A percentile compares a stretch with the other conserved stretches of the same genome.
Evolutionary conservation across 23 red algal genomes (phyloP).

Genomic region (Pyropia haitanensis): DNA sequence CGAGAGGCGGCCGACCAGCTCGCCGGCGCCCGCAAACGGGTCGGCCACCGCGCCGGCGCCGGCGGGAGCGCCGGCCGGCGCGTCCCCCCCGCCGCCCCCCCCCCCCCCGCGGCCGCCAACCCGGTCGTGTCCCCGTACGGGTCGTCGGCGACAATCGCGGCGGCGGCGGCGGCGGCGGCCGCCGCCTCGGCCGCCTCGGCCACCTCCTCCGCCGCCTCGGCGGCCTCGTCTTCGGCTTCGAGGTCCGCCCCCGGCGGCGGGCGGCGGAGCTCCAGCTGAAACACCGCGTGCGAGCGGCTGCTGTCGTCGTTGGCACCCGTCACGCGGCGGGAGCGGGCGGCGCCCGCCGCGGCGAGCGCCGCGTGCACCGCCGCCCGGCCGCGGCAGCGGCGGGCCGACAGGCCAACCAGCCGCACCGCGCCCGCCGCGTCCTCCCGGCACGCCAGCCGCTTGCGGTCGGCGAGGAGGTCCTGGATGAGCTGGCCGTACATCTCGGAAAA

Average conservation of each 20-base stretch:
- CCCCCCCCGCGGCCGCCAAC: neutral
- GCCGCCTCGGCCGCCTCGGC: neutral
- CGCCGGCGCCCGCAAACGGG: neutral
- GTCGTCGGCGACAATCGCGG: neutral
- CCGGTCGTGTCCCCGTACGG: neutral
- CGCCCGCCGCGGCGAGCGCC: slow-evolving; percentile 29
- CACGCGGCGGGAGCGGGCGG: slow-evolving; percentile 46
- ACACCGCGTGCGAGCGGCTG: slow-evolving; percentile 83
- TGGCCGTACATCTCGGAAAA: slow-evolving; percentile 85
- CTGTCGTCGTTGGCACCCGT: slow-evolving; percentile 82
- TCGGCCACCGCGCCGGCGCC: slow-evolving; percentile 4
- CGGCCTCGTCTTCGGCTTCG: slow-evolving; percentile 23
- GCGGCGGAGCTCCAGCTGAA: slow-evolving; percentile 40
- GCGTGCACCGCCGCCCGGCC: slow-evolving; percentile 45
- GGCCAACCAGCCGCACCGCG: slow-evolving; percentile 52
- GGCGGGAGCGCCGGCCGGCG: neutral
- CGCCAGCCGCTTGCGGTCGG: slow-evolving; percentile 35
- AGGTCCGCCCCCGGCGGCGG: slow-evolving; percentile 1
- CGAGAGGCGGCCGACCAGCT: slow-evolving; percentile 43
- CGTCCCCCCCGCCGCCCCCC: neutral
- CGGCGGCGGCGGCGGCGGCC: slow-evolving; percentile 4
- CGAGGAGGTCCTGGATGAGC: slow-evolving; percentile 54
- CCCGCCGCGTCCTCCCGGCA: slow-evolving; percentile 67
- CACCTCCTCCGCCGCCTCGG: slow-evolving; percentile 10
- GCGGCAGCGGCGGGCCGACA: slow-evolving; percentile 49